Evolutionary conservation across 2,329 filamentous ascomycete species (phyloP), one percentile per base, ranked within the genome.

Genomic region (Trichophaea hybrida): DNA sequence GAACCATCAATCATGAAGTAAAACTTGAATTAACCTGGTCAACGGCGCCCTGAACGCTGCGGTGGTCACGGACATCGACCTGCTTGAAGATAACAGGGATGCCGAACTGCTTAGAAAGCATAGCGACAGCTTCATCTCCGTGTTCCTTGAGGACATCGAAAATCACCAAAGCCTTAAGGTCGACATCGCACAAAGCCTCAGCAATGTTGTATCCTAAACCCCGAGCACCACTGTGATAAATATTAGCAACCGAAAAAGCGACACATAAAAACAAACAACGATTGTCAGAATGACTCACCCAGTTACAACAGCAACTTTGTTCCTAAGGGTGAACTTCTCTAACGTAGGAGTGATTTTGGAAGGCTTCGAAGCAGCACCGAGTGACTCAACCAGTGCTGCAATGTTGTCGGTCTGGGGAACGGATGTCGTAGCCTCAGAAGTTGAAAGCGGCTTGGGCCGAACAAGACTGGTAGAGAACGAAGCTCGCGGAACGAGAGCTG

Each of bases 141-240:
- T 86, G 77, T 67, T 86, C 80, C 73, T 86, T 80, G 75, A 88
- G 86, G 66, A 85, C 82, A 68, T 89, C 85, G 69, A 90, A 82
- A 70, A 89, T 85, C 69, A 84, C 78, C 58, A 89, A 78, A 54
- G 82, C 82, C 73, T 84, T 82, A 54, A 84, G 82, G 60, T 86
- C 85, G 57, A 84, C 85, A 74, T 90, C 85, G 53, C 84, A 82
- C 65, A 86, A 83, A 59, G 84, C 86, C 62, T 84, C 81, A 52
- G 85, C 85, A 83, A 89, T 89, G 75, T 84, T 78, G 77, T 86
- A 86, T 54, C 86, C 86, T 5, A 90, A 77, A 69, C 86, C 85
- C 68, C 85, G 83, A 63, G 84, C 86, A 71, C 83, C 86, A 69
- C 84, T 84, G 62, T 61, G 51, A 35, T 15, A 35, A 24, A 10